Conservation (phyloP, 2,329 filamentous ascomycete genomes). For the Neonectria hederae region DNA sequence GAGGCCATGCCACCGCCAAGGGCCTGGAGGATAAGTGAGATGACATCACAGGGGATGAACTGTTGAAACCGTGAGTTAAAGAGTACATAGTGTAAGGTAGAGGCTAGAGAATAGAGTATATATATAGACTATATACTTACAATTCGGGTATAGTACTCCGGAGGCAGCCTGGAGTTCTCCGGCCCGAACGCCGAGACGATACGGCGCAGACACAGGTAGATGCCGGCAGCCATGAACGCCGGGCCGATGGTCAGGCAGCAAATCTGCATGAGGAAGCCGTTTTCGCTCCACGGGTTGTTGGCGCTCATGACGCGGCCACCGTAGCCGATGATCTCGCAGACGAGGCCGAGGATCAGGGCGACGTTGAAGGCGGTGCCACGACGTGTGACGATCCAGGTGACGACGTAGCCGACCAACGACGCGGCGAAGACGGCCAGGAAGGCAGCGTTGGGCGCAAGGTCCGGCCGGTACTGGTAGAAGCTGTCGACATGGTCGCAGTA, state of each 20-base stretch:
- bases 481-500: slow-evolving; percentile 46
- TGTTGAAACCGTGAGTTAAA: too few species aligned
- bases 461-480: slow-evolving; percentile 63
- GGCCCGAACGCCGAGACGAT: slow-evolving; percentile 60
- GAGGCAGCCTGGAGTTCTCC: slow-evolving; percentile 59
- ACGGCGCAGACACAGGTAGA: slow-evolving; percentile 68
- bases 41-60: slow-evolving; percentile 72
- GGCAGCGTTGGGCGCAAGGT: slow-evolving; percentile 59
- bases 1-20: slow-evolving; percentile 66
- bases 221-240: slow-evolving; percentile 70
- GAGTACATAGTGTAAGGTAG: neutral
- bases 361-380: slow-evolving; percentile 60
- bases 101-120: neutral
- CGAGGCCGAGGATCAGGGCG: slow-evolving; percentile 63
- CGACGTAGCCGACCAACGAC: slow-evolving; percentile 53
- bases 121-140: slow-evolving; percentile 43
- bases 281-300: slow-evolving; percentile 60
- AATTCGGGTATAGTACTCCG: slow-evolving; percentile 59
- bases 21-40: slow-evolving; percentile 69
- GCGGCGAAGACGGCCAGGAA: slow-evolving; percentile 61
- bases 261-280: slow-evolving; percentile 65
- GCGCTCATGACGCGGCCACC: slow-evolving; percentile 64
- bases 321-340: slow-evolving; percentile 69
- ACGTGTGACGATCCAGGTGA: slow-evolving; percentile 54
- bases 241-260: slow-evolving; percentile 71